Base-by-base conservation (phyloP, 768 basidiomycete genomes). In the Xerocomellus dryophilus region DNA sequence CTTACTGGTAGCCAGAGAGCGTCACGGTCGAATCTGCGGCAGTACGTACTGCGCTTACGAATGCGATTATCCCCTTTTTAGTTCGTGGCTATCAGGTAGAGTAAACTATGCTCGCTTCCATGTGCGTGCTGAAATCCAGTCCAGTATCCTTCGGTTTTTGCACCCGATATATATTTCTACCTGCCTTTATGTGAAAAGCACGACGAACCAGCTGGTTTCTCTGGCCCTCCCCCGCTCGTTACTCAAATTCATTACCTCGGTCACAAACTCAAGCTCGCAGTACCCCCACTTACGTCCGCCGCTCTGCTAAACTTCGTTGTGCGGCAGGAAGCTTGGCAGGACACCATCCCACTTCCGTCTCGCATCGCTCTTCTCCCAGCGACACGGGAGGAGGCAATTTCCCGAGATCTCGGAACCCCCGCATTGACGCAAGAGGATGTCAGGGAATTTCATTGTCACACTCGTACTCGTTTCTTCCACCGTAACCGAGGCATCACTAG, bases 91-190 rank as follows among this genome's bases (percentile, higher is more conserved):
- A 74, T 64, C 68, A 66, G 61, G 78, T 79, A 62, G 45, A 62
- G 61, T 43, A 17, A 27, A 14, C 7, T 34, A 25, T 25, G 9
- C 45, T 32, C 25, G 23, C n/a, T 20, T 46, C 25, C 34, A 29
- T 21, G 35, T 15, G n/a, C 15, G 10, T 43, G 42, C 53, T 63
- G 9, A 61, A 51, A 55, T 38, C 29, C n/a, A 27, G 12, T 27
- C 12, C 50, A 81, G 78, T 70, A 74, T 51, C 69, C 79, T 18
- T 74, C 75, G 1, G 36, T 72, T 20, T 74, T 76, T 58, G 77
- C 72, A 27, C 76, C 77, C 4, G 79, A 80, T 53, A 56, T 68
- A n/a, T 70, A 70, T 61, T 77, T 78, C 56, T 62, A 70, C 38
- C 64, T 80, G 11, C 78, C 79, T 1, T 48, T 78, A 23, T 70